Evolutionary conservation across 2,329 filamentous ascomycete genomes (phyloP).

Genomic region (Juglanconis sp.): DNA sequence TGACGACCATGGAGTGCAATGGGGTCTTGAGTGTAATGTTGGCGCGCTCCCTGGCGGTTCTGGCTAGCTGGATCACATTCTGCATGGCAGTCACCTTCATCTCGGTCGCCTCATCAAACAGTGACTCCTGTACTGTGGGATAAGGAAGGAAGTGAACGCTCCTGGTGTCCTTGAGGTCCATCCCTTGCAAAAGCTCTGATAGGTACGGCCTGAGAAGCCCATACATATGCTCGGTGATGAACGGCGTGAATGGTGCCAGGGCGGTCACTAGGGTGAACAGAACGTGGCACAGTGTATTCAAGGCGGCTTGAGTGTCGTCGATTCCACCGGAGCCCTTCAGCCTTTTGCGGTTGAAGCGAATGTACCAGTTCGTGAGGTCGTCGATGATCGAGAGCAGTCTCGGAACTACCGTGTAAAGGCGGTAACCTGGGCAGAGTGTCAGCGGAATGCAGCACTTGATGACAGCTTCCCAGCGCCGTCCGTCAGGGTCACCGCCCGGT

Average conservation of each 20-base stretch:
- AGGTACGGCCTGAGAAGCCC: conserved; percentile 57
- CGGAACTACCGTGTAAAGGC: conserved; percentile 86
- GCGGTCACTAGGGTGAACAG: conserved; percentile 83
- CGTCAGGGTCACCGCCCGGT: too few relatives aligned
- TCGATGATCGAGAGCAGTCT: conserved; percentile 80
- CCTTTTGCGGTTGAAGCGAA: conserved; percentile 85
- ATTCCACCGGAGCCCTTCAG: conserved; percentile 85
- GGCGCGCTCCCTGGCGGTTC: too few relatives aligned
- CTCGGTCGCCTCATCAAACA: conserved; percentile 60
- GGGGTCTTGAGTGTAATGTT: too few relatives aligned
- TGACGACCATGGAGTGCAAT: too few relatives aligned
- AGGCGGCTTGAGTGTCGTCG: conserved; percentile 80
- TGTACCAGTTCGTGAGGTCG: conserved; percentile 98
- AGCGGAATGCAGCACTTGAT: too few relatives aligned
- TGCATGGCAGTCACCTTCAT: too few relatives aligned
- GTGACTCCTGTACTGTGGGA: conserved; percentile 80
- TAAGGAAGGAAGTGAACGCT: conserved; percentile 91
- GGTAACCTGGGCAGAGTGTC: conserved; percentile 50
- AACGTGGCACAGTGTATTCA: conserved; percentile 92
- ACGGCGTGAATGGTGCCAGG: conserved; percentile 90
- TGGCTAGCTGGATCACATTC: too few relatives aligned
- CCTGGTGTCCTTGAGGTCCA: conserved; percentile 54
- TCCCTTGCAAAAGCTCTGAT: too few relatives aligned
- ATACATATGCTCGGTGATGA: conserved; percentile 93
- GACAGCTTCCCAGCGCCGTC: too few relatives aligned